Evolutionary conservation across 2,329 filamentous ascomycete genomes (phyloP), one percentile per base, ranked within the genome.

Genomic region (Talaromyces sp.): DNA sequence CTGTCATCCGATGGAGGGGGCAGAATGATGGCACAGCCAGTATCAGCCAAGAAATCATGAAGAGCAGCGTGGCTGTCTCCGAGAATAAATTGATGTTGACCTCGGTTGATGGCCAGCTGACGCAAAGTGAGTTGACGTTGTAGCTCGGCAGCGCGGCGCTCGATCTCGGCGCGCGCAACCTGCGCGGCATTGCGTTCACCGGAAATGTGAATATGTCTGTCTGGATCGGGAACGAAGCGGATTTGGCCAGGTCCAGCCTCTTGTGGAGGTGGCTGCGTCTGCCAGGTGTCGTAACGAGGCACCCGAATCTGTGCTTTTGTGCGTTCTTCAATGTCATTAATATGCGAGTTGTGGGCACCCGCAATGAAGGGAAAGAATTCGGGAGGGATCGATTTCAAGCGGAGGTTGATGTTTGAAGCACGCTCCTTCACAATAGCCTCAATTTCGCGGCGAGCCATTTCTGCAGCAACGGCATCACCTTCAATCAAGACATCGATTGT

Each of bases 341-440:
- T 77, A 56, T 85, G 79, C 53, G 83, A 80, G 71, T 92, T 90
- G 72, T 89, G 84, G 10, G 88, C 85, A 54, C 92, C 92, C 26
- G 91, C 88, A 74, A 99, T 88, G 80, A 99, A 99, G 57, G 93
- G 93, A 77, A 94, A 99, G 75, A 94, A 95, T 72, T 96, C 92
- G 27, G 91, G 85, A 8, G 94, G 92, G 62, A 99, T 88, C 54
- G 88, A 87, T 74, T 88, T 91, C 65, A 99, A 77, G 68, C 90
- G 91, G 60, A 91, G 83, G 77, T 85, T 94, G 70, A 92, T 85
- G 67, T 88, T 93, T 59, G 91, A 88, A 57, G 90, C 87, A 63
- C 91, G 88, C 75, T 97, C 92, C 68, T 88, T 89, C 59, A 91
- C 91, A 72, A 97, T 97, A 69, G 88, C 88, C 69, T 91, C 83